Evolutionary conservation across 176 grass and related monocot species (phyloP).

Genomic region (Olyra latifolia): DNA sequence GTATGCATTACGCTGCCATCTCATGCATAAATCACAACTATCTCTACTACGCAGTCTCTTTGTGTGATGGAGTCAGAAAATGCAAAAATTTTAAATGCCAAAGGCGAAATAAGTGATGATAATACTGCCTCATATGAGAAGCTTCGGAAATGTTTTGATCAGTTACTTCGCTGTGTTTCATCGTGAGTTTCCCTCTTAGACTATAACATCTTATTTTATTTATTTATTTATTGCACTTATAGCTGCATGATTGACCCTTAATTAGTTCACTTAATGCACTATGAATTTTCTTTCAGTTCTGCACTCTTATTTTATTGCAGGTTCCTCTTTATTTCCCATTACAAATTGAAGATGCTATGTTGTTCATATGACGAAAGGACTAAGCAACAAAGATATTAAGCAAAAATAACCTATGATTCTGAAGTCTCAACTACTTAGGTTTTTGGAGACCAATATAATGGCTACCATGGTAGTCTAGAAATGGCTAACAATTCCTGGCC

Average conservation of each 20-base stretch:
- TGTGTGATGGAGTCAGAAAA: slow-evolving; percentile 77
- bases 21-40: slow-evolving; percentile 7
- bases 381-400: neutral
- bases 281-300: slow-evolving; percentile 14
- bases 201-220: neutral
- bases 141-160: slow-evolving; percentile 64
- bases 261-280: neutral
- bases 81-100: slow-evolving; percentile 85
- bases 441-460: slow-evolving; percentile 12
- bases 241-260: neutral
- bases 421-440: neutral
- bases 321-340: slow-evolving; percentile 4
- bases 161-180: slow-evolving; percentile 60
- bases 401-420: slow-evolving; percentile 20
- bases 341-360: neutral
- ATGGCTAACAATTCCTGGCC: neutral
- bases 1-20: neutral
- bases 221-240: neutral
- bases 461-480: slow-evolving; percentile 13
- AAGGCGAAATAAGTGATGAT: slow-evolving; percentile 91
- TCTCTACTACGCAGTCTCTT: slow-evolving; percentile 54
- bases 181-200: slow-evolving; percentile 47
- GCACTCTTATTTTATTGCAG: neutral
- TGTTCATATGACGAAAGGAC: neutral
- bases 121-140: slow-evolving; percentile 74